phyloP scores from a whole-genome alignment of 257 asterid species.

The Gentiana straminea region DNA sequence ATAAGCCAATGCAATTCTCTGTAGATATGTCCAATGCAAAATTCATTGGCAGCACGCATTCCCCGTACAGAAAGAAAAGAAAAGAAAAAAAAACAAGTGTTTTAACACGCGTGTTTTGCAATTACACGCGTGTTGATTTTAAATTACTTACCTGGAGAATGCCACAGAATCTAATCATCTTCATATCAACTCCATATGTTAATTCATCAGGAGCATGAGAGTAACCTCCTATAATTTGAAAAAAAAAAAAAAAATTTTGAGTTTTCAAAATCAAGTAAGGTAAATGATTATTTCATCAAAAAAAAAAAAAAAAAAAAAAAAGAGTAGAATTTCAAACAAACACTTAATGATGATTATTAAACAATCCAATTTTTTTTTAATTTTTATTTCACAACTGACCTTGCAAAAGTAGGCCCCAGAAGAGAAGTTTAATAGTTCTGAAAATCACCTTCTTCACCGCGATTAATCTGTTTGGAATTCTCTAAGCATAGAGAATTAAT shows the following conservation, averaged over 20 bases:
- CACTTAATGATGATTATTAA: background rate
- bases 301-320: too few species aligned
- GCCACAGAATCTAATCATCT: slow-evolving; percentile 66
- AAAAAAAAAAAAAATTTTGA: background rate
- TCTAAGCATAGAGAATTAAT: slow-evolving; percentile 17
- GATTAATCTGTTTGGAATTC: slow-evolving; percentile 30
- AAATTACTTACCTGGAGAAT: slow-evolving; percentile 53
- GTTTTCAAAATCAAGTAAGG: too few species aligned
- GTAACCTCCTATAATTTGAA: slow-evolving; percentile 50
- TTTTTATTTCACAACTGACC: slow-evolving; percentile 22
- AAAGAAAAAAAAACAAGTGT: too few species aligned
- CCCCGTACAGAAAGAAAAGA: background rate
- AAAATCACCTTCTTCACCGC: slow-evolving; percentile 49
- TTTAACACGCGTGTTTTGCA: too few species aligned
- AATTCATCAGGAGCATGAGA: slow-evolving; percentile 74
- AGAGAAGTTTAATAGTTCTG: slow-evolving; percentile 61
- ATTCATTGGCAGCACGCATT: background rate
- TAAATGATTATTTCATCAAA: too few species aligned
- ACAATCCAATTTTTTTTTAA: background rate
- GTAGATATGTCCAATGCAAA: slow-evolving; percentile 7
- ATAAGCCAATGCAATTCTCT: slow-evolving; percentile 76
- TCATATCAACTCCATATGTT: slow-evolving; percentile 65
- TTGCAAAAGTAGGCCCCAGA: slow-evolving; percentile 79
- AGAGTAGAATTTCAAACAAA: slow-evolving; percentile 1
- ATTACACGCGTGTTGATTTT: too few species aligned